Conservation (phyloP, 164 flowering plant genomes). For the Nymphaea colorata region DNA sequence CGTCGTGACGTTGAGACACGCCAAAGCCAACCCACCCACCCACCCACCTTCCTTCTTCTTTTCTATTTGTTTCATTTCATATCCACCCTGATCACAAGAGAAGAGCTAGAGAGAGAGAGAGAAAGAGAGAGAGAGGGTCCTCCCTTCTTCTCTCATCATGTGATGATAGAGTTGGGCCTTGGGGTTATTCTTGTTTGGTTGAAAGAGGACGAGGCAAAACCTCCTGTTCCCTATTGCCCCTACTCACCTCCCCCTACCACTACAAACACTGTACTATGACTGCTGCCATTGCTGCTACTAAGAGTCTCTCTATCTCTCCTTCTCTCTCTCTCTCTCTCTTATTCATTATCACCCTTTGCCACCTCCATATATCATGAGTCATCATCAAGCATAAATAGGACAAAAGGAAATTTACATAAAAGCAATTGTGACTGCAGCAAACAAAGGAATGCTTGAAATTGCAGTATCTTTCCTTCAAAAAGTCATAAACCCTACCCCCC, state of each 20-base stretch:
- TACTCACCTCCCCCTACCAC: neutral
- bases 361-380: neutral
- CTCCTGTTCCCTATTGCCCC: neutral
- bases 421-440: neutral
- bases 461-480: neutral
- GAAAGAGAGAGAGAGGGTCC: neutral
- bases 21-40: neutral
- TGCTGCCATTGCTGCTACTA: neutral
- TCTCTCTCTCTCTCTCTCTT: neutral
- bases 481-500: neutral
- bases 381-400: neutral
- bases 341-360: neutral
- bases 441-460: neutral
- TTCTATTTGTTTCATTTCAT: neutral
- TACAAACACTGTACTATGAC: neutral
- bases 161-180: neutral
- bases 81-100: no score
- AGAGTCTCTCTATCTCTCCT: neutral
- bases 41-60: neutral
- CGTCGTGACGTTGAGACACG: slow-evolving; percentile 1
- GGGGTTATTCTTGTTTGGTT: neutral
- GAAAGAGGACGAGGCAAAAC: neutral
- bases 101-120: neutral
- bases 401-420: neutral
- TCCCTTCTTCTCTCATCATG: neutral